A percentile compares a stretch with the other conserved stretches of the same genome.
phyloP scores from a whole-genome alignment of 345 rosid species.

The Pistacia vera region DNA sequence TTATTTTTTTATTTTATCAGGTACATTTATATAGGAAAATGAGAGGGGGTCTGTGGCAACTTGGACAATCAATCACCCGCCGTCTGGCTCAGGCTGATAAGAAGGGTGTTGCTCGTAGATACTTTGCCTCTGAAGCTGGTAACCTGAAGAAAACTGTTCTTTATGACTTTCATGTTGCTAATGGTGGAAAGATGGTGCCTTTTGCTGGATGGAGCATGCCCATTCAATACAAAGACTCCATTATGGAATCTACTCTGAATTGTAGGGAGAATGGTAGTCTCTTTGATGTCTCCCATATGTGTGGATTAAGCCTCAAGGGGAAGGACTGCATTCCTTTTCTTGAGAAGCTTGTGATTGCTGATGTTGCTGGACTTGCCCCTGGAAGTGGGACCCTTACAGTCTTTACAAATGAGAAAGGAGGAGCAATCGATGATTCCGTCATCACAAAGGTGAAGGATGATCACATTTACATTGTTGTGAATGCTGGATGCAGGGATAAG shows the following conservation, averaged over 20 bases:
- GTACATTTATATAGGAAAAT: slow-evolving; percentile 41
- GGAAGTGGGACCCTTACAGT: slow-evolving; percentile 92
- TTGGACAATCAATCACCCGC: slow-evolving; percentile 86
- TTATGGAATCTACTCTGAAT: slow-evolving; percentile 93
- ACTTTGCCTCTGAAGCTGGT: slow-evolving; percentile 75
- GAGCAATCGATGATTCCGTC: slow-evolving; percentile 95
- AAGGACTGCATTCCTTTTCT: slow-evolving; percentile 87
- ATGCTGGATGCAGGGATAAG: slow-evolving; percentile 99
- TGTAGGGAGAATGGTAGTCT: slow-evolving; percentile 89
- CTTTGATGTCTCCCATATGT: slow-evolving; percentile 97
- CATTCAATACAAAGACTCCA: slow-evolving; percentile 94
- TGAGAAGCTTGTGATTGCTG: slow-evolving; percentile 94
- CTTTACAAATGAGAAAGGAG: slow-evolving; percentile 93
- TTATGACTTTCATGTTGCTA: slow-evolving; percentile 75
- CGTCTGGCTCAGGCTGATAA: slow-evolving; percentile 77
- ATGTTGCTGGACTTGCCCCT: slow-evolving; percentile 82
- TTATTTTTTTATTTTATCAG: slow-evolving; percentile 29
- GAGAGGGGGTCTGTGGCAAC: slow-evolving; percentile 99
- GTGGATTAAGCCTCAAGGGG: slow-evolving; percentile 96
- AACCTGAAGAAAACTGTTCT: slow-evolving; percentile 82
- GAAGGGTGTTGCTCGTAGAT: slow-evolving; percentile 63
- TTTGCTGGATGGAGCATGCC: slow-evolving; percentile 99
- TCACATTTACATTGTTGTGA: slow-evolving; percentile 88
- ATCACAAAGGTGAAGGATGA: slow-evolving; percentile 85
- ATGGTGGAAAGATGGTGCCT: slow-evolving; percentile 98